A percentile compares a stretch with the other conserved stretches of the same genome.
phyloP scores from a whole-genome alignment of 176 grass and related monocot genomes.

The Raddia distichophylla region DNA sequence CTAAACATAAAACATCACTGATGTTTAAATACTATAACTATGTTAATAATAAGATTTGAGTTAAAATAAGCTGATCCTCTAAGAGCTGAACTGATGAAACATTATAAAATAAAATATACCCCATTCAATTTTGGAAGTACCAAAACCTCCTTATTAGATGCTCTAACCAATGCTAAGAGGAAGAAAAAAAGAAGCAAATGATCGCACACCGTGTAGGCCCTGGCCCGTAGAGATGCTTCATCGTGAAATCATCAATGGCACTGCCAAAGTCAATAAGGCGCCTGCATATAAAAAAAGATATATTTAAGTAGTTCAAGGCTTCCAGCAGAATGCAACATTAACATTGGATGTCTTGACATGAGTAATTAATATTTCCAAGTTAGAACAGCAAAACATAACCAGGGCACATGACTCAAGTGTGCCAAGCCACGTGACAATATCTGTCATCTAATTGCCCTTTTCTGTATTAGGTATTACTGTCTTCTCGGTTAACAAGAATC shows the following conservation, averaged over 20 bases:
- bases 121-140: not conserved
- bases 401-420: constrained; percentile 3
- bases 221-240: constrained; percentile 90
- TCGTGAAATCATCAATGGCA: constrained; percentile 96
- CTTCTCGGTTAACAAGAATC: constrained; percentile 17
- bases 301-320: constrained; percentile 13
- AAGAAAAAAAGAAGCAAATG: constrained; percentile 38
- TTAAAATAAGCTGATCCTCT: not conserved
- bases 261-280: constrained; percentile 96
- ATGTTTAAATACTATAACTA: not conserved
- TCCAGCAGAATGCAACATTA: constrained; percentile 18
- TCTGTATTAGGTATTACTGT: not conserved
- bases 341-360: constrained; percentile 12
- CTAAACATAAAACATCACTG: not conserved
- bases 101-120: constrained; percentile 11
- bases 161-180: constrained; percentile 25
- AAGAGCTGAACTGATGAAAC: not conserved
- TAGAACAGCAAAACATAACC: constrained; percentile 5
- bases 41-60: constrained; percentile 10
- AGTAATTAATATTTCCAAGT: not conserved
- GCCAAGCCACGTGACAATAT: not conserved
- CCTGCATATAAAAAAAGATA: constrained; percentile 50
- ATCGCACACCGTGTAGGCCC: constrained; percentile 76
- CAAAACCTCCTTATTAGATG: not conserved
- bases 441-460: not conserved